Percentiles rank a stretch among this genome's conserved stretches.
These are phyloP conservation scores for Plasmodium yoelii DNA, from an alignment of 169 alveolate species.

Conservation along the genomic window DNA sequence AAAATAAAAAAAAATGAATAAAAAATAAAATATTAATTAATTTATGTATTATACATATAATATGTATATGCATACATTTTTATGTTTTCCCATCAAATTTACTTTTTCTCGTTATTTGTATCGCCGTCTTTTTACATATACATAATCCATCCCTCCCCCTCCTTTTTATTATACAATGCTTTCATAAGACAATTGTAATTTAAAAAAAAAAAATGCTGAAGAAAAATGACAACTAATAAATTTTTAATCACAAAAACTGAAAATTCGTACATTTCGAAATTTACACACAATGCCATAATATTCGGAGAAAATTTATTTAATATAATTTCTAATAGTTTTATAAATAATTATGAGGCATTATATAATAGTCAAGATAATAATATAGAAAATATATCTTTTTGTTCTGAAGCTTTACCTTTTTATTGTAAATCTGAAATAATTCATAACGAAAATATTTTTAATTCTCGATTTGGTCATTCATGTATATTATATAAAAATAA, in stretches of 20 bases:
- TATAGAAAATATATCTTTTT: constrained; percentile 40
- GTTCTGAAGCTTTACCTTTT: constrained; percentile 74
- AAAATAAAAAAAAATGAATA: too few relatives aligned
- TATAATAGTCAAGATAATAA: not conserved
- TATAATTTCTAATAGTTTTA: constrained; percentile 22
- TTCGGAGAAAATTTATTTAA: constrained; percentile 73
- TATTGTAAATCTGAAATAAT: constrained; percentile 74
- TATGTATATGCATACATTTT: too few relatives aligned
- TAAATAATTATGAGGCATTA: not conserved
- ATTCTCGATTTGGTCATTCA: constrained; percentile 63
- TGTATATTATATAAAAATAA: constrained; percentile 37
- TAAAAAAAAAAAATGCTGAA: constrained; percentile 26
- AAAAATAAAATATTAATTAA: too few relatives aligned
- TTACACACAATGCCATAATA: constrained; percentile 70
- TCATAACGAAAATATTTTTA: constrained; percentile 42
- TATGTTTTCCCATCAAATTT: too few relatives aligned
- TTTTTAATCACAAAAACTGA: constrained; percentile 46
- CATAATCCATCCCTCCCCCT: not conserved
- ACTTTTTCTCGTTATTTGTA: too few relatives aligned
- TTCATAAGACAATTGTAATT: not conserved
- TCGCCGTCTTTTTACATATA: too few relatives aligned
- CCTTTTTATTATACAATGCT: not conserved
- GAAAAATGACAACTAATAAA: constrained; percentile 45
- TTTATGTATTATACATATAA: too few relatives aligned
- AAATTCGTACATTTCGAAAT: constrained; percentile 46